A percentile compares a stretch with the other conserved stretches of the same genome.
phyloP scores from a whole-genome alignment of 164 flowering plant genomes.

The Dillenia turbinata region DNA sequence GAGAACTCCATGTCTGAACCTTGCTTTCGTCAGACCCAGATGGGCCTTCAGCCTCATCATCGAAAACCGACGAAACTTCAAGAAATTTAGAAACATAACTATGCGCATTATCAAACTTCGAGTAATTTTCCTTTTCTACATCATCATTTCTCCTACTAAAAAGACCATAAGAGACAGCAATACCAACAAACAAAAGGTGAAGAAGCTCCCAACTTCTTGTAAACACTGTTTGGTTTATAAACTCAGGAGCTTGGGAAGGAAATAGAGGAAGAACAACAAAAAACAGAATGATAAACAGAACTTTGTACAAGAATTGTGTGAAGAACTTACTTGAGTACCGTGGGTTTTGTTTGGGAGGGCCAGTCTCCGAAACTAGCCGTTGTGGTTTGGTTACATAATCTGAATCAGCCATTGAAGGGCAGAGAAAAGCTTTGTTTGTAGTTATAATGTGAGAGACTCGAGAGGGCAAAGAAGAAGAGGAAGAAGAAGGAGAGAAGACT shows the following conservation, averaged over 20 bases:
- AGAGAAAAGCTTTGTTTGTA: conserved; percentile 1
- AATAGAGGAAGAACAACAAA: conserved; percentile 50
- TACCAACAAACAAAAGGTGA: conserved; percentile 81
- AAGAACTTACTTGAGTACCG: conserved; percentile 42
- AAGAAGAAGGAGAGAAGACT: conserved; percentile 36
- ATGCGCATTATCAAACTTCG: conserved; percentile 45
- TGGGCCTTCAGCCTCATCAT: conserved; percentile 52
- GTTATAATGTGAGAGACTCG: neutral
- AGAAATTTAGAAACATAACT: conserved; percentile 61
- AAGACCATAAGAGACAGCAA: conserved; percentile 86
- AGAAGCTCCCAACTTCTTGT: conserved; percentile 85
- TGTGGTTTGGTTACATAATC: conserved; percentile 19
- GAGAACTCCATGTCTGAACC: conserved; percentile 73
- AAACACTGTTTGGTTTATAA: conserved; percentile 47
- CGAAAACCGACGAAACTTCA: conserved; percentile 78
- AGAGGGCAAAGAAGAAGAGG: conserved; percentile 7
- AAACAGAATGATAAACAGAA: conserved; percentile 32
- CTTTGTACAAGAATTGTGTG: conserved; percentile 39
- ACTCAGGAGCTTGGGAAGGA: conserved; percentile 80
- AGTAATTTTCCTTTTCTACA: conserved; percentile 34
- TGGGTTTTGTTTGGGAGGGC: conserved; percentile 13
- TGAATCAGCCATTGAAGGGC: conserved; percentile 46
- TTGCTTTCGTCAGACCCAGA: conserved; percentile 40
- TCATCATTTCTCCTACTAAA: conserved; percentile 66
- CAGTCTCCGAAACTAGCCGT: conserved; percentile 15